These are phyloP conservation scores for Lyophyllum decastes DNA, from an alignment of 768 basidiomycete genomes.

Conservation along the genomic window DNA sequence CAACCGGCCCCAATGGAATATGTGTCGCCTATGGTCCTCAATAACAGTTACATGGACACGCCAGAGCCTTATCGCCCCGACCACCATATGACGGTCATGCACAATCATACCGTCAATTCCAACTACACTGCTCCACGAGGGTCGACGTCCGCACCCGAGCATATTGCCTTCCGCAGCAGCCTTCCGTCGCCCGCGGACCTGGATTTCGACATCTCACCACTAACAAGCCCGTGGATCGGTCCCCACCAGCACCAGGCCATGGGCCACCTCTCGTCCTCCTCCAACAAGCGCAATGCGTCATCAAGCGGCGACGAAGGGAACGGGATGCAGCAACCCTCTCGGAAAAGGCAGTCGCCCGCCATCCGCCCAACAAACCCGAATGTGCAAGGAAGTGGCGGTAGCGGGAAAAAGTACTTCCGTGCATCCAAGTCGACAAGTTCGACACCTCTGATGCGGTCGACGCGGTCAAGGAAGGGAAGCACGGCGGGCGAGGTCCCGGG, in stretches of 20 bases:
- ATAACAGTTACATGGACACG: constrained; percentile 33
- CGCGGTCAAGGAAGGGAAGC: constrained; percentile 44
- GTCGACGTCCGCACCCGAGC: constrained; percentile 68
- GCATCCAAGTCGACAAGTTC: constrained; percentile 57
- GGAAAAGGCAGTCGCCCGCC: constrained; percentile 58
- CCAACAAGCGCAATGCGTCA: constrained; percentile 59
- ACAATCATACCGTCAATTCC: constrained; percentile 22
- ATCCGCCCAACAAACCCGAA: constrained; percentile 37
- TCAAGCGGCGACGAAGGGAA: constrained; percentile 53
- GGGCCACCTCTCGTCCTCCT: constrained; percentile 11
- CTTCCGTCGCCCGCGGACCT: constrained; percentile 52
- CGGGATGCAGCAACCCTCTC: constrained; percentile 33
- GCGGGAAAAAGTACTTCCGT: constrained; percentile 25
- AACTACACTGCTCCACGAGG: constrained; percentile 25
- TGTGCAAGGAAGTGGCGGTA: neutral
- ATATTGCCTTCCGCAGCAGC: constrained; percentile 65
- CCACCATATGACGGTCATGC: constrained; percentile 22
- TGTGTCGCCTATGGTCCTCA: constrained; percentile 62
- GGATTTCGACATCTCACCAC: constrained; percentile 75
- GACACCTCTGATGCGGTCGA: constrained; percentile 55
- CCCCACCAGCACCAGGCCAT: constrained; percentile 46
- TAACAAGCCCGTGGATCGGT: constrained; percentile 82
- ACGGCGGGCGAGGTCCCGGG: constrained; percentile 37
- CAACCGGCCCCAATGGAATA: constrained; percentile 56
- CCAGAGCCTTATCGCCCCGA: constrained; percentile 13